Conservation (phyloP, 2,329 filamentous ascomycete species). For the Rugonectria rugulosa region DNA sequence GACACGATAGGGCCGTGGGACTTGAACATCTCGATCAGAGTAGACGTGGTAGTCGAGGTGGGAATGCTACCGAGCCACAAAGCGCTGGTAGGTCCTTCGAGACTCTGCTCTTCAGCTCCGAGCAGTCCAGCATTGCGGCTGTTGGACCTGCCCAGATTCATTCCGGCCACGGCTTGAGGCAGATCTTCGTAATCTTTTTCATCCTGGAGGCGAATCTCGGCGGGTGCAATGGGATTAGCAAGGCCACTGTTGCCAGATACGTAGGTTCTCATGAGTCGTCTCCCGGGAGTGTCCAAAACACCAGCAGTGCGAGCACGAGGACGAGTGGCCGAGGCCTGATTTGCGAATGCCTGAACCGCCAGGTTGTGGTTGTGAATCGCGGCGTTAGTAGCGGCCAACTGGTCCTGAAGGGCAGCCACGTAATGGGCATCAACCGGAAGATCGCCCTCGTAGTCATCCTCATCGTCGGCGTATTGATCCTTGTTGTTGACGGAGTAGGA, state of each 20-base stretch:
- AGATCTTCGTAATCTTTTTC: conserved; percentile 82
- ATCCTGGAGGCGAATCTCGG: conserved; percentile 78
- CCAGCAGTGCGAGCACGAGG: conserved; percentile 92
- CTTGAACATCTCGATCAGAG: conserved; percentile 93
- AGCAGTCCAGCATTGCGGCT: conserved; percentile 73
- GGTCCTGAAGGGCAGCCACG: conserved; percentile 67
- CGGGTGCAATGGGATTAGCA: conserved; percentile 76
- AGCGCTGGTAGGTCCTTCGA: conserved; percentile 90
- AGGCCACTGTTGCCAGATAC: conserved; percentile 74
- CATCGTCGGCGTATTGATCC: conserved; percentile 92
- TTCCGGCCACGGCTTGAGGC: conserved; percentile 80
- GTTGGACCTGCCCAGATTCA: conserved; percentile 74
- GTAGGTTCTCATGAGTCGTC: conserved; percentile 74
- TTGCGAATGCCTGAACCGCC: conserved; percentile 90
- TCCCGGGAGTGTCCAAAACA: conserved; percentile 80
- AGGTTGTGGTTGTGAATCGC: conserved; percentile 91
- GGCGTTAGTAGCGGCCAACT: conserved; percentile 69
- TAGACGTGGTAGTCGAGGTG: conserved; percentile 94
- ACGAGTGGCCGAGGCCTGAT: conserved; percentile 79
- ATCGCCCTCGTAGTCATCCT: conserved; percentile 73
- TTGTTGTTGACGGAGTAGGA: conserved; percentile 99
- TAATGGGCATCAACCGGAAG: conserved; percentile 64
- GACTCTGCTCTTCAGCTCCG: conserved; percentile 76
- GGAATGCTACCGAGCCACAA: conserved; percentile 98
- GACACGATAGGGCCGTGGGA: conserved; percentile 91